Conservation (phyloP, 129 eudicot genomes). For the Scalesia atractyloides region DNA sequence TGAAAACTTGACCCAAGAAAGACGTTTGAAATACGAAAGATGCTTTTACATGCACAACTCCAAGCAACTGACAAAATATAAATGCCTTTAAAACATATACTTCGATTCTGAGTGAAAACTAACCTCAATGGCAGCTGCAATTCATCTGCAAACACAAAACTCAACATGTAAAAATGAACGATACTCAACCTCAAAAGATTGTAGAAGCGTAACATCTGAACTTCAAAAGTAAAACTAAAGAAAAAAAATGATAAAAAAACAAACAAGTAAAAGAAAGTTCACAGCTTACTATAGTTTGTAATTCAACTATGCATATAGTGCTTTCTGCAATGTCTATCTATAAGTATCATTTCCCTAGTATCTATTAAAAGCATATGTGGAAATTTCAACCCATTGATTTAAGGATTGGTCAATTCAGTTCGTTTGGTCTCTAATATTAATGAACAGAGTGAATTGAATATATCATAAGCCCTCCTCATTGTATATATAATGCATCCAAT, state of each 20-base stretch:
- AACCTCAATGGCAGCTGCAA: slow-evolving; percentile 41
- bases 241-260: slow-evolving; percentile 11
- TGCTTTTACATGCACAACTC: slow-evolving; percentile 35
- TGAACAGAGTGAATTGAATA: neutral
- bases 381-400: neutral
- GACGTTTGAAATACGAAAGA: slow-evolving; percentile 24
- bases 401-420: neutral
- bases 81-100: slow-evolving; percentile 28
- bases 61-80: slow-evolving; percentile 30
- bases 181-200: slow-evolving; percentile 14
- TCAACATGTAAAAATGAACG: slow-evolving; percentile 29
- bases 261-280: slow-evolving; percentile 17
- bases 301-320: neutral
- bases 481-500: neutral
- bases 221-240: slow-evolving; percentile 12
- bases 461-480: neutral
- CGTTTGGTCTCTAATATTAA: neutral
- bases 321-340: neutral
- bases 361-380: neutral
- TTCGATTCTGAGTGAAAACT: slow-evolving; percentile 29
- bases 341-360: neutral
- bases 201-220: slow-evolving; percentile 6
- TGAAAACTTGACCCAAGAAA: slow-evolving; percentile 24
- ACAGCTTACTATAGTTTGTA: neutral
- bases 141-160: slow-evolving; percentile 51